Evolutionary conservation across 371 early-diverging fungal species (phyloP).

Genomic region (Rhizopus microsporus): DNA sequence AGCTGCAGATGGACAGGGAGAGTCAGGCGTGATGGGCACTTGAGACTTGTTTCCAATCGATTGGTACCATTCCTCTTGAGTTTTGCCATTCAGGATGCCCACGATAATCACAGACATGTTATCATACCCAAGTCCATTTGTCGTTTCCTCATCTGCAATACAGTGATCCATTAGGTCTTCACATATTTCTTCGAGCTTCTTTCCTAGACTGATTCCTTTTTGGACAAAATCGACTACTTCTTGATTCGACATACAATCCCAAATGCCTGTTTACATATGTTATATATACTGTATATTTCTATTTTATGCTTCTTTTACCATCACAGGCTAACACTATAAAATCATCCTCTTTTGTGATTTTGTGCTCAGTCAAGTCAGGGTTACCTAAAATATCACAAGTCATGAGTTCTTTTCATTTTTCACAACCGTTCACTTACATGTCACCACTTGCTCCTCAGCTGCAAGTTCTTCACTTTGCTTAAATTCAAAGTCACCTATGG

Average conservation of each 20-base stretch:
- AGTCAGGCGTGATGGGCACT: constrained; percentile 1
- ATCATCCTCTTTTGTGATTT: constrained; percentile 73
- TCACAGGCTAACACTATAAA: constrained; percentile 94
- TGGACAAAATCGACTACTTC: constrained; percentile 86
- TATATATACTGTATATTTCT: neutral
- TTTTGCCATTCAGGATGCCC: constrained; percentile 79
- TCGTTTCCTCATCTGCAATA: constrained; percentile 82
- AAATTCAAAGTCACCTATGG: constrained; percentile 95
- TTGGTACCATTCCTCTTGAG: constrained; percentile 74
- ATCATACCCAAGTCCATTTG: constrained; percentile 94
- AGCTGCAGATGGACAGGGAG: neutral
- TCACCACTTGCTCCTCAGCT: constrained; percentile 88
- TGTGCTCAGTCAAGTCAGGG: constrained; percentile 75
- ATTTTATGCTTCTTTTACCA: constrained; percentile 54
- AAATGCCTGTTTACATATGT: constrained; percentile 68
- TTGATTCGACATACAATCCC: constrained; percentile 96
- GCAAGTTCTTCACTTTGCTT: constrained; percentile 74
- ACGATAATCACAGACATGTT: constrained; percentile 98
- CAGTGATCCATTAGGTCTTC: constrained; percentile 92
- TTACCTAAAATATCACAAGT: neutral
- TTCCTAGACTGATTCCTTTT: constrained; percentile 56
- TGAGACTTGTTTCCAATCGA: constrained; percentile 16
- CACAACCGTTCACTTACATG: constrained; percentile 35
- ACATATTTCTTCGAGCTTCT: constrained; percentile 69
- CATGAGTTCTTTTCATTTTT: neutral